Conservation (phyloP, 2,329 filamentous ascomycete genomes). For the Fusarium sp. region DNA sequence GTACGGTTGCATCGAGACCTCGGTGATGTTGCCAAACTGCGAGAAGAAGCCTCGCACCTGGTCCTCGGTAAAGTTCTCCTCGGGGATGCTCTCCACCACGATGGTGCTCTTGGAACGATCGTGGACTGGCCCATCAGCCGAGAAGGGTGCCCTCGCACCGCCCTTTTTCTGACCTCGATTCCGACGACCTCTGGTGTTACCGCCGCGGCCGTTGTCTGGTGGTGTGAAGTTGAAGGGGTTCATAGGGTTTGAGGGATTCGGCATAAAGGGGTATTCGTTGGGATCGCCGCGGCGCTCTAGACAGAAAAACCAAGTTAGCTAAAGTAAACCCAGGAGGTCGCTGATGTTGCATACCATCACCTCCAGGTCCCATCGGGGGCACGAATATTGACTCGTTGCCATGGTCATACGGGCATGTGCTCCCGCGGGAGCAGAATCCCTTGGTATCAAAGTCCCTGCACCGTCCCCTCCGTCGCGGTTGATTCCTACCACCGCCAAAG, state of each 20-base stretch:
- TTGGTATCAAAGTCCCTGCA: constrained; percentile 79
- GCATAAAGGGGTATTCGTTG: constrained; percentile 40
- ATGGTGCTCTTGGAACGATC: constrained; percentile 74
- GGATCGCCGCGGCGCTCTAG: constrained; percentile 52
- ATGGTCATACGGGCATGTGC: constrained; percentile 76
- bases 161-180: constrained; percentile 47
- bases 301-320: constrained; percentile 16
- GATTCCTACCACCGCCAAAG: constrained; percentile 33
- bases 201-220: constrained; percentile 42
- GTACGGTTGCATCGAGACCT: constrained; percentile 73
- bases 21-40: constrained; percentile 74
- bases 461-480: constrained; percentile 55
- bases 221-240: constrained; percentile 34
- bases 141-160: constrained; percentile 66
- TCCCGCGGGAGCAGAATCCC: constrained; percentile 76
- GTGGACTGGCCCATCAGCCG: constrained; percentile 69
- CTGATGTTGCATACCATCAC: constrained; percentile 41
- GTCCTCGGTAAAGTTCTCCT: constrained; percentile 74
- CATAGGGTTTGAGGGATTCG: constrained; percentile 23
- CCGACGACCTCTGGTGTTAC: constrained; percentile 46
- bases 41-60: constrained; percentile 75
- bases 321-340: not conserved
- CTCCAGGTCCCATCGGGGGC: constrained; percentile 34
- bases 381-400: constrained; percentile 61
- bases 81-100: constrained; percentile 82